Percentiles rank a stretch among this genome's conserved stretches.
Conservation (phyloP, 1,284 basidiomycete species). For the Xerocomus nothofagi region DNA sequence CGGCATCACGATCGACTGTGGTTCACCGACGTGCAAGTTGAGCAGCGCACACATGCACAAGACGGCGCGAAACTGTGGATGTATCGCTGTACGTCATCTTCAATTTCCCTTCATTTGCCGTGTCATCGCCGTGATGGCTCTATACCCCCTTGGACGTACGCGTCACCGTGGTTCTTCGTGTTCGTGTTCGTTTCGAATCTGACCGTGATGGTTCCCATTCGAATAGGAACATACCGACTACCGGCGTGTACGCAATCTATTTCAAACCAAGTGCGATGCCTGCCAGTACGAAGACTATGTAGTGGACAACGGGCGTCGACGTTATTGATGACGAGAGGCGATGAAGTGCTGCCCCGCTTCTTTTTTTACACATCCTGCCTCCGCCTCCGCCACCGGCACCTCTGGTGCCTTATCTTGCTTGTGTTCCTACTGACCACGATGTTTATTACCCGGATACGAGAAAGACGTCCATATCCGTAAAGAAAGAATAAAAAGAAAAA, state of each 20-base stretch:
- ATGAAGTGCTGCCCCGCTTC: not conserved
- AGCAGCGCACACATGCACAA: constrained; percentile 48
- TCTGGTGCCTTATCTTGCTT: constrained; percentile 5
- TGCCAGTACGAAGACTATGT: constrained; percentile 39
- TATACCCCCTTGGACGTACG: not conserved
- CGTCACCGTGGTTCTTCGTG: not conserved
- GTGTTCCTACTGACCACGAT: not conserved
- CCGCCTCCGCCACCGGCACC: not conserved
- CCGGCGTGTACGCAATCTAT: constrained; percentile 46
- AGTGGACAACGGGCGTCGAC: constrained; percentile 25
- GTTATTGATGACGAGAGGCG: constrained; percentile 14
- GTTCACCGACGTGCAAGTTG: constrained; percentile 40
- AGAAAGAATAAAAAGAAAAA: not conserved
- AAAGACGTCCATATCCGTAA: not conserved
- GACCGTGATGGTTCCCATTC: not conserved
- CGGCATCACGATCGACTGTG: constrained; percentile 46
- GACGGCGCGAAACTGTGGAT: constrained; percentile 41
- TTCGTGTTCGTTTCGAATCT: not conserved
- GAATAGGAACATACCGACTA: constrained; percentile 41
- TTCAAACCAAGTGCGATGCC: constrained; percentile 49
- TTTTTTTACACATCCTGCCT: not conserved
- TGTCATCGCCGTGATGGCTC: not conserved
- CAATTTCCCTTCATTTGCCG: not conserved
- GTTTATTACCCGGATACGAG: not conserved
- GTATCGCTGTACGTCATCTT: constrained; percentile 28